phyloP scores from a whole-genome alignment of 176 grass and related monocot species.

The Rhipidocladum racemiflorum region DNA sequence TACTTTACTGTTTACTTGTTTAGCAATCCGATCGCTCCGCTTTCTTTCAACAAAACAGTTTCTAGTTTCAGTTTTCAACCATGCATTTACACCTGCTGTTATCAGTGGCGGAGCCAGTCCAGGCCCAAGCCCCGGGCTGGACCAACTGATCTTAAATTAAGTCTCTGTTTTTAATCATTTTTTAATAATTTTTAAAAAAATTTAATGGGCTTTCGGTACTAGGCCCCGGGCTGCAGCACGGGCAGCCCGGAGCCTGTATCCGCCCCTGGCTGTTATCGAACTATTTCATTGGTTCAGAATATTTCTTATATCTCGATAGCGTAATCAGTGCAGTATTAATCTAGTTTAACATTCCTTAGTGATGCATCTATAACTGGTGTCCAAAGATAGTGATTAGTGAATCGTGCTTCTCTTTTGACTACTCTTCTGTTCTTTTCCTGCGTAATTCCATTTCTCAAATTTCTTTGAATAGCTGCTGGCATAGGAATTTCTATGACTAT shows the following conservation, averaged over 20 bases:
- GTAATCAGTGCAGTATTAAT: background rate
- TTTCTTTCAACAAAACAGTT: too few species aligned
- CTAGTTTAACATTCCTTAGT: background rate
- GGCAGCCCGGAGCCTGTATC: too few species aligned
- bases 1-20: too few species aligned
- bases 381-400: background rate
- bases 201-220: too few species aligned
- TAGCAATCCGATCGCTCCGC: too few species aligned
- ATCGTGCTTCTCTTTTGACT: background rate
- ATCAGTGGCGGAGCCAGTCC: too few species aligned
- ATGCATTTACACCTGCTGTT: background rate
- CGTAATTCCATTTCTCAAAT: background rate
- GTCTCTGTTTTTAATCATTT: too few species aligned
- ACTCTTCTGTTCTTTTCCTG: background rate
- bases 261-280: background rate
- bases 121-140: too few species aligned
- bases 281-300: background rate
- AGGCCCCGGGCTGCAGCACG: too few species aligned
- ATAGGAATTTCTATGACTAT: background rate
- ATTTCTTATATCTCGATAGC: background rate
- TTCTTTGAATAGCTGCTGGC: background rate
- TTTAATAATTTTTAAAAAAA: too few species aligned
- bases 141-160: too few species aligned
- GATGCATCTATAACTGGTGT: constrained; percentile 4
- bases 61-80: background rate